phyloP scores from a whole-genome alignment of 1,139 yeast genomes.

The Zhuliangozyma parablackwelliae region DNA sequence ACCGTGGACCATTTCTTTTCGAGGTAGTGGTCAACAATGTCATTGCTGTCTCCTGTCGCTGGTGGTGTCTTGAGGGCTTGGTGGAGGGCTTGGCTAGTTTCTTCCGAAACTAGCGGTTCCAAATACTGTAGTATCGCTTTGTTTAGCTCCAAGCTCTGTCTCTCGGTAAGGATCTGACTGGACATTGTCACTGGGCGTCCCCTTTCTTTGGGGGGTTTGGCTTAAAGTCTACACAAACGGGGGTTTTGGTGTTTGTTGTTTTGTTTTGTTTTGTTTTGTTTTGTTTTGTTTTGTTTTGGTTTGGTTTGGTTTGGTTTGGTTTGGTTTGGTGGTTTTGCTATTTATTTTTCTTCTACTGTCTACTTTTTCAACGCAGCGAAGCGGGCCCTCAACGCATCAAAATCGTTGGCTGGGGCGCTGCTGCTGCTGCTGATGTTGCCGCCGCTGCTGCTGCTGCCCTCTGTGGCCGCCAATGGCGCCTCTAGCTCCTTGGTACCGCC shows the following conservation, averaged over 20 bases:
- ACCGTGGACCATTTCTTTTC: constrained; percentile 92
- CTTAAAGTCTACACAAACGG: too few species aligned
- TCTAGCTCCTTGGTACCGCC: constrained; percentile 66
- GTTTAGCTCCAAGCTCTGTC: constrained; percentile 52
- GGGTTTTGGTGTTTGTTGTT: neutral
- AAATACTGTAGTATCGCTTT: constrained; percentile 55
- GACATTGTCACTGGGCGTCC: neutral
- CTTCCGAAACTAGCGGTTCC: constrained; percentile 23
- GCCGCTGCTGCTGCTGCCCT: constrained; percentile 24
- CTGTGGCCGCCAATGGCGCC: constrained; percentile 65
- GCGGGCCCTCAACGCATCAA: constrained; percentile 41
- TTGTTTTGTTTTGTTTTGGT: neutral
- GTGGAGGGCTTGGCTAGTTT: constrained; percentile 7
- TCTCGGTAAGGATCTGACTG: constrained; percentile 35
- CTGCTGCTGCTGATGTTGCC: constrained; percentile 16
- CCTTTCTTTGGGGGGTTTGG: too few species aligned
- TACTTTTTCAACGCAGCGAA: constrained; percentile 37
- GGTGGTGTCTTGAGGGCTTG: constrained; percentile 11
- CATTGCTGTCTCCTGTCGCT: constrained; percentile 6
- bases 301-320: neutral
- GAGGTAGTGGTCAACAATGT: constrained; percentile 47
- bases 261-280: constrained; percentile 1
- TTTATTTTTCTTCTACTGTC: neutral
- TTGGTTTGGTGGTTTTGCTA: neutral
- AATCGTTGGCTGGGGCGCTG: constrained; percentile 22